Evolutionary conservation across 768 basidiomycete species (phyloP).

Genomic region (Boletus reticuloceps): DNA sequence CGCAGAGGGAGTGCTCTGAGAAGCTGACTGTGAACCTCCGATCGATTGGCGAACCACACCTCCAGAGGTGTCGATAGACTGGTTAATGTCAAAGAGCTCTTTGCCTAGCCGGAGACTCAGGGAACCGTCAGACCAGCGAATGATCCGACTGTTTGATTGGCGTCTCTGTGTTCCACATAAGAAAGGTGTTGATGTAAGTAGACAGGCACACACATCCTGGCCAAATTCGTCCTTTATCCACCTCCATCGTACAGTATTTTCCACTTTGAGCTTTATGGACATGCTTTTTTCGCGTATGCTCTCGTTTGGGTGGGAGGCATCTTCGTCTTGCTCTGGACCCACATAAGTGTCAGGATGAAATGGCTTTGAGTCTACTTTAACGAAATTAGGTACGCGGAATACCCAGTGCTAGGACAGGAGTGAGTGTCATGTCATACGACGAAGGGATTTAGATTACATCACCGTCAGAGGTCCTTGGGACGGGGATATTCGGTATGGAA

Average conservation of each 20-base stretch:
- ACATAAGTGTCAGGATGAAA: constrained; percentile 86
- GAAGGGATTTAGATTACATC: constrained; percentile 51
- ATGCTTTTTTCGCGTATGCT: constrained; percentile 75
- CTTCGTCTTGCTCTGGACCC: constrained; percentile 77
- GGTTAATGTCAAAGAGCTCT: constrained; percentile 89
- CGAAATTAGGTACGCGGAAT: constrained; percentile 90
- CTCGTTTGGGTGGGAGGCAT: constrained; percentile 53
- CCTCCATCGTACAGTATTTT: constrained; percentile 94
- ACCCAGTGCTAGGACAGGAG: constrained; percentile 66
- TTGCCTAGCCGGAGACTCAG: constrained; percentile 88
- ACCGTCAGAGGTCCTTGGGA: constrained; percentile 76
- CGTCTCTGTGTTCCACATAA: constrained; percentile 48
- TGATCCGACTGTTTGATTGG: constrained; percentile 87
- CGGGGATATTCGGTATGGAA: constrained; percentile 83
- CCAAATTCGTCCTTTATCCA: constrained; percentile 81
- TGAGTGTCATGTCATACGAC: constrained; percentile 3
- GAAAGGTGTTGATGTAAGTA: not conserved
- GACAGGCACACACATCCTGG: constrained; percentile 59
- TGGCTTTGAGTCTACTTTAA: constrained; percentile 85
- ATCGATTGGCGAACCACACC: constrained; percentile 58
- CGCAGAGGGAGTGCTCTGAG: constrained; percentile 40
- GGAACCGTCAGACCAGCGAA: constrained; percentile 95
- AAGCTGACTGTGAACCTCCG: constrained; percentile 41
- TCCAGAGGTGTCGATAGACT: constrained; percentile 75
- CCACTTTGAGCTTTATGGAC: constrained; percentile 83